These are phyloP conservation scores for Sclerospora graminicola DNA, from an alignment of 352 stramenopile genomes.

Conservation along the genomic window DNA sequence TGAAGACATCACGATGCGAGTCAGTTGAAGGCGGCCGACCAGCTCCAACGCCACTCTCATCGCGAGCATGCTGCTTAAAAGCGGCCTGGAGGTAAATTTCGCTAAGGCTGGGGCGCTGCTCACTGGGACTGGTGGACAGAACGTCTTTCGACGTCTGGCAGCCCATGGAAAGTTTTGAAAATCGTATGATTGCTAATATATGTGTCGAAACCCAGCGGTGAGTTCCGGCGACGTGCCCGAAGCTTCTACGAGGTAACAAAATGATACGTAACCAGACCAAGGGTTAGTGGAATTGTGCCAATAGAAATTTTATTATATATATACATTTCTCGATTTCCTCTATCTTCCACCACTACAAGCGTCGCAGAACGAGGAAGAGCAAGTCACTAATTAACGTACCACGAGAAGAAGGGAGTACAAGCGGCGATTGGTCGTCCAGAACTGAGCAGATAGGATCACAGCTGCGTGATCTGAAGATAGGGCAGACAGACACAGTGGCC, in stretches of 20 bases:
- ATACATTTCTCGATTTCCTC: conserved; percentile 1
- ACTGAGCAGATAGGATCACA: neutral
- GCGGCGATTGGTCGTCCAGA: conserved; percentile 13
- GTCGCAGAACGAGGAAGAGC: neutral
- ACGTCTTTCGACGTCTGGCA: conserved; percentile 54
- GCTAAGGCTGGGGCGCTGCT: conserved; percentile 37
- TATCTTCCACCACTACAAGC: conserved; percentile 1
- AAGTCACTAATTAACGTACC: conserved; percentile 12
- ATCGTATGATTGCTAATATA: conserved; percentile 18
- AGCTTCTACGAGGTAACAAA: neutral
- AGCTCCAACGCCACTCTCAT: conserved; percentile 17
- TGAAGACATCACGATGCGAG: conserved; percentile 74
- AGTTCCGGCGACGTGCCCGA: conserved; percentile 16
- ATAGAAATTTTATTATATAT: conserved; percentile 2
- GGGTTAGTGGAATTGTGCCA: neutral
- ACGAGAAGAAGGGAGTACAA: no score
- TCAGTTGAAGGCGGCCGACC: conserved; percentile 12
- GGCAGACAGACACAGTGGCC: neutral
- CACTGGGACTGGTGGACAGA: conserved; percentile 17
- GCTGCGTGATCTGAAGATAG: no score
- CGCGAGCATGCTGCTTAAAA: conserved; percentile 30
- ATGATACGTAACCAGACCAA: neutral
- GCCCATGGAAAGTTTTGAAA: conserved; percentile 36
- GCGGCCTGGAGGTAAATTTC: conserved; percentile 36
- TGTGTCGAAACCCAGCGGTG: conserved; percentile 11